These are phyloP conservation scores for Gymnopus androsaceus DNA, from an alignment of 1,284 basidiomycete species.

Conservation along the genomic window DNA sequence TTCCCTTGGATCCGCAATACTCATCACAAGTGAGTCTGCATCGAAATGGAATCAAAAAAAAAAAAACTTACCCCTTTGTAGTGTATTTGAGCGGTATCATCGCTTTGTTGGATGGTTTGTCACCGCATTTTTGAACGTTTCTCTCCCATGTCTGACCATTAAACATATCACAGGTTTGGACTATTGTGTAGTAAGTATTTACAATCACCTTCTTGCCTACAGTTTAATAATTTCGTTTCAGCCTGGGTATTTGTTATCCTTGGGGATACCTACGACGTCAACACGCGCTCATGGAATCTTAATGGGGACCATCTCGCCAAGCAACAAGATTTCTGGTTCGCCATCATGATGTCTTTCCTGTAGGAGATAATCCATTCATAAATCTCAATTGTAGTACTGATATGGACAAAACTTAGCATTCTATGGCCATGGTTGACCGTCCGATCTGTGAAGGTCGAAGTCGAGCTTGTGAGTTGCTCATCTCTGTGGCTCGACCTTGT, in stretches of 20 bases:
- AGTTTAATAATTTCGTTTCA: slow-evolving; percentile 20
- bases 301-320: slow-evolving; percentile 55
- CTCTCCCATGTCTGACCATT: slow-evolving; percentile 8
- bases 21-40: slow-evolving; percentile 60
- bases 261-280: slow-evolving; percentile 62
- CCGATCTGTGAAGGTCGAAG: slow-evolving; percentile 69
- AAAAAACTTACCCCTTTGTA: slow-evolving; percentile 25
- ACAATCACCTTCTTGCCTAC: not conserved
- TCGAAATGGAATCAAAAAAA: not conserved
- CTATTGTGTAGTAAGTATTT: slow-evolving; percentile 53
- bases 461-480: slow-evolving; percentile 62
- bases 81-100: slow-evolving; percentile 70
- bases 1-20: slow-evolving; percentile 70
- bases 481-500: not conserved
- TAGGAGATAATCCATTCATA: slow-evolving; percentile 34
- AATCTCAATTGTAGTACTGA: not conserved
- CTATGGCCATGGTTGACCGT: slow-evolving; percentile 76
- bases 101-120: slow-evolving; percentile 70
- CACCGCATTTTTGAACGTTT: slow-evolving; percentile 13
- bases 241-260: slow-evolving; percentile 71
- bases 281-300: slow-evolving; percentile 60
- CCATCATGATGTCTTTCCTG: slow-evolving; percentile 72
- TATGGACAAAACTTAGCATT: slow-evolving; percentile 43
- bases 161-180: slow-evolving; percentile 44
- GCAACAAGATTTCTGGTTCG: slow-evolving; percentile 80